A percentile compares a stretch with the other conserved stretches of the same genome.
phyloP scores from a whole-genome alignment of 225 moss, liverwort and hornwort genomes.

The Physcomitrellopsis africana region DNA sequence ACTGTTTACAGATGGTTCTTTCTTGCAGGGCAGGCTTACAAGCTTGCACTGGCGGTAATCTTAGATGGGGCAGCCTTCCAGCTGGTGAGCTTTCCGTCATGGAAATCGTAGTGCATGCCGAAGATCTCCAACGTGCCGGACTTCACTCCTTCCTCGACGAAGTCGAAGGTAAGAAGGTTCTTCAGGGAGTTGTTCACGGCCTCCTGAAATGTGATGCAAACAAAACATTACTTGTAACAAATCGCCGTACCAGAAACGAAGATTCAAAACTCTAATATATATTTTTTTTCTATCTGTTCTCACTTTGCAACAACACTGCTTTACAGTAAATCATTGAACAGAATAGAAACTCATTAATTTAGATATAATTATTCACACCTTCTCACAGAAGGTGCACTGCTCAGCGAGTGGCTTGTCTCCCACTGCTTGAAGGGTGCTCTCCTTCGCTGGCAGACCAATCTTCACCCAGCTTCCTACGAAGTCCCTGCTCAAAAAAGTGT shows the following conservation, averaged over 20 bases:
- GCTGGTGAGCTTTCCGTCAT: slow-evolving; percentile 64
- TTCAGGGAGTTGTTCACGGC: slow-evolving; percentile 61
- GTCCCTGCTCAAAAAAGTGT: slow-evolving; percentile 39
- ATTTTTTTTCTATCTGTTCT: no score
- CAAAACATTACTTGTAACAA: not conserved
- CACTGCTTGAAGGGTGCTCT: slow-evolving; percentile 42
- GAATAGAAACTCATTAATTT: no score
- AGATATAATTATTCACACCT: slow-evolving; percentile 23
- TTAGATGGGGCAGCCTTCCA: slow-evolving; percentile 46
- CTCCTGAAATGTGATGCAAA: slow-evolving; percentile 44
- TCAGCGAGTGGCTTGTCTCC: slow-evolving; percentile 48
- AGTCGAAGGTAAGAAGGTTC: slow-evolving; percentile 63
- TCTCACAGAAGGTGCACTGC: slow-evolving; percentile 70
- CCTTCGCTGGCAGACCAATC: slow-evolving; percentile 60
- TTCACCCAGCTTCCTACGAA: slow-evolving; percentile 68
- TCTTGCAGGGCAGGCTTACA: not conserved
- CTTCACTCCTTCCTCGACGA: slow-evolving; percentile 58
- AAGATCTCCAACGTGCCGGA: slow-evolving; percentile 49
- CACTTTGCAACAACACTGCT: no score
- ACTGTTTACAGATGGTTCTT: not conserved
- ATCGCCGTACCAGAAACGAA: not conserved
- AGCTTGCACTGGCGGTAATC: not conserved
- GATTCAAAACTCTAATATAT: no score
- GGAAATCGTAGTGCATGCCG: slow-evolving; percentile 77
- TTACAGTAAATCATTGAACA: no score